A percentile compares a stretch with the other conserved stretches of the same genome.
Evolutionary conservation across 2,329 filamentous ascomycete genomes (phyloP).

Genomic region (Colletotrichum destructivum): DNA sequence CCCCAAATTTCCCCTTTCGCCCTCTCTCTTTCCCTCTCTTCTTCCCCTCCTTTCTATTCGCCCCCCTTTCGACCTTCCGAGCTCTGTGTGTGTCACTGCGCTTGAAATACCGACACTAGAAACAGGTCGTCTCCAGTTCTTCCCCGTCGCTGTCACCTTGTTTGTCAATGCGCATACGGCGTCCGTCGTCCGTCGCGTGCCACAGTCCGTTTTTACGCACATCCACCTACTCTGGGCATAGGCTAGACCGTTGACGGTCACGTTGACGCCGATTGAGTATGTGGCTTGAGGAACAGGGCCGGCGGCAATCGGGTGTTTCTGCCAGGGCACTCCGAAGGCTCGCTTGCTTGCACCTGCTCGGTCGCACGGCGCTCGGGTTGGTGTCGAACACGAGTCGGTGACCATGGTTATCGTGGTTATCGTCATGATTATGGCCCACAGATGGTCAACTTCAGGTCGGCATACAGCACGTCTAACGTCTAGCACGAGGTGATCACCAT

Average conservation of each 20-base stretch:
- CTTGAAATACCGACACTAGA: background rate
- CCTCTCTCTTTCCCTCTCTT: background rate
- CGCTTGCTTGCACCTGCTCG: background rate
- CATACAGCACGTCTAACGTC: background rate
- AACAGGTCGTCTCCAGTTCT: constrained; percentile 27
- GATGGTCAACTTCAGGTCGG: constrained; percentile 33
- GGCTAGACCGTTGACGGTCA: constrained; percentile 20
- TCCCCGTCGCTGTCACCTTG: constrained; percentile 35
- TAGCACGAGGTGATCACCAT: constrained; percentile 7
- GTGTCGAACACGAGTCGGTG: constrained; percentile 16
- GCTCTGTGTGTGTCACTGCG: constrained; percentile 25
- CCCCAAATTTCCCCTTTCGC: constrained; percentile 40
- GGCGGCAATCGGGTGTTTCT: constrained; percentile 18
- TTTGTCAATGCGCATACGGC: constrained; percentile 30
- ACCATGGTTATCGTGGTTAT: background rate
- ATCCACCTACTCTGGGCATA: background rate
- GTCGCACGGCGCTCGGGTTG: constrained; percentile 12
- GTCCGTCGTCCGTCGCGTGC: constrained; percentile 23
- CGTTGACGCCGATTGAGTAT: constrained; percentile 20
- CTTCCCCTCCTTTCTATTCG: background rate
- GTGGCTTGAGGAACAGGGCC: constrained; percentile 19
- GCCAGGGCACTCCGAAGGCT: background rate
- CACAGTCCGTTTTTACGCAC: constrained; percentile 29
- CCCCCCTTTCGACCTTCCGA: constrained; percentile 14
- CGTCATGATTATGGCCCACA: background rate